phyloP scores from a whole-genome alignment of 1,284 basidiomycete genomes.

The Pseudomicrostroma phylloplanum region DNA sequence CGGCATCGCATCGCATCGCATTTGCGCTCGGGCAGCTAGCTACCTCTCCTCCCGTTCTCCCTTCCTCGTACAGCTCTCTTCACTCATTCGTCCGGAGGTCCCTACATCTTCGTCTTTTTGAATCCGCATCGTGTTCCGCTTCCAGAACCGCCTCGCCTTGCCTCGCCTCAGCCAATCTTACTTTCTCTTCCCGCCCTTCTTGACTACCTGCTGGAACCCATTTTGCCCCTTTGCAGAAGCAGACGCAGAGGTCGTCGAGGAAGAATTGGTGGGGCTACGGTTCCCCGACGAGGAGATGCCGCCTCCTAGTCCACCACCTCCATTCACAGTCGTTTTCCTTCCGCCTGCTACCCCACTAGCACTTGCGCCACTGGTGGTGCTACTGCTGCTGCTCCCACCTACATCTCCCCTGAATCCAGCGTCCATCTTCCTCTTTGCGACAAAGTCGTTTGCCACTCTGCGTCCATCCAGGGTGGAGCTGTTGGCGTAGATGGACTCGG shows the following conservation, averaged over 20 bases:
- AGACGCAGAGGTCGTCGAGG: too few relatives aligned
- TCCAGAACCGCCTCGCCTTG: too few relatives aligned
- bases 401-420: constrained; percentile 16
- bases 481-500: constrained; percentile 68
- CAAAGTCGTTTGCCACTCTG: constrained; percentile 85
- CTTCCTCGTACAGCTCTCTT: too few relatives aligned
- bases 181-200: constrained; percentile 4
- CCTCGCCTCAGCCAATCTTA: too few relatives aligned
- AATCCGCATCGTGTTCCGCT: too few relatives aligned
- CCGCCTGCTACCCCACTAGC: not conserved
- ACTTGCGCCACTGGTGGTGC: constrained; percentile 3
- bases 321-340: not conserved
- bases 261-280: too few relatives aligned
- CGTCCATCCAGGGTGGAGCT: constrained; percentile 90
- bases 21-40: too few relatives aligned
- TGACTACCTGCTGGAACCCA: constrained; percentile 8
- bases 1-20: too few relatives aligned
- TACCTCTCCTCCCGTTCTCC: too few relatives aligned
- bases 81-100: too few relatives aligned
- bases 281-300: not conserved
- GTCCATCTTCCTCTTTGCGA: constrained; percentile 66
- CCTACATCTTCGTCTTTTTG: too few relatives aligned
- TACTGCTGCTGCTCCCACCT: not conserved
- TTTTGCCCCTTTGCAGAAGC: not conserved
- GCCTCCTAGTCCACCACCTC: constrained; percentile 1